Evolutionary conservation across 2,329 filamentous ascomycete genomes (phyloP).

Genomic region (Calonectria multiphialidica): DNA sequence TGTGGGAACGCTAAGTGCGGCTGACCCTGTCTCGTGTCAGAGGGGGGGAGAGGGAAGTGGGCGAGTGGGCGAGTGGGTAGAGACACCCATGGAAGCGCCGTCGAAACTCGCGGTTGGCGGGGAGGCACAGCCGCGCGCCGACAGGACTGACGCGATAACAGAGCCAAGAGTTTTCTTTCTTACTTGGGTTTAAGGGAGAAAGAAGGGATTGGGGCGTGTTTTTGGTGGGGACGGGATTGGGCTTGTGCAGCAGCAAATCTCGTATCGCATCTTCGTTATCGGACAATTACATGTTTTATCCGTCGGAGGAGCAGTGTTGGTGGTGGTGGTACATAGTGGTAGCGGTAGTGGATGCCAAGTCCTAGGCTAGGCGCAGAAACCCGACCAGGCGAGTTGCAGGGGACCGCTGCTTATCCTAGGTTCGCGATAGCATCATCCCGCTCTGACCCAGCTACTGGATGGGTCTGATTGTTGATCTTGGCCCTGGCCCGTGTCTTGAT

Average conservation of each 20-base stretch:
- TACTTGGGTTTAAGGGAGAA: not conserved
- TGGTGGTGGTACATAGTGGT: no score
- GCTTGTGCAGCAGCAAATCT: not conserved
- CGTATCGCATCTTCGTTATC: conserved; percentile 5
- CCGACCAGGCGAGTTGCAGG: no score
- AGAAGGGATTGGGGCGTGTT: not conserved
- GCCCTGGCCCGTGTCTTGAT: not conserved
- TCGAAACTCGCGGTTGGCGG: conserved; percentile 1
- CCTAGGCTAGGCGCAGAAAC: not conserved
- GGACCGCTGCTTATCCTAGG: not conserved
- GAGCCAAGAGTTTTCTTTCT: not conserved
- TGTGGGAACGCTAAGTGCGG: conserved; percentile 7
- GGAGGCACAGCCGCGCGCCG: conserved; percentile 6
- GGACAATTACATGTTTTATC: not conserved
- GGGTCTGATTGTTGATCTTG: conserved; percentile 4
- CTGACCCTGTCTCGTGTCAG: conserved; percentile 5
- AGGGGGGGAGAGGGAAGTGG: not conserved
- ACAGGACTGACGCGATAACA: not conserved
- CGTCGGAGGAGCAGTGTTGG: no score
- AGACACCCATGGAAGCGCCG: conserved; percentile 4
- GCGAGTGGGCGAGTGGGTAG: not conserved
- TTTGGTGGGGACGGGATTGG: not conserved
- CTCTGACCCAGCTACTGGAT: not conserved
- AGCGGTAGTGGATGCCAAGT: not conserved
- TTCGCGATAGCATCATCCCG: conserved; percentile 5